Percentiles rank a stretch among this genome's conserved stretches.
Conservation (phyloP, 495 filamentous ascomycete species). For the Parathielavia hyrcaniae region DNA sequence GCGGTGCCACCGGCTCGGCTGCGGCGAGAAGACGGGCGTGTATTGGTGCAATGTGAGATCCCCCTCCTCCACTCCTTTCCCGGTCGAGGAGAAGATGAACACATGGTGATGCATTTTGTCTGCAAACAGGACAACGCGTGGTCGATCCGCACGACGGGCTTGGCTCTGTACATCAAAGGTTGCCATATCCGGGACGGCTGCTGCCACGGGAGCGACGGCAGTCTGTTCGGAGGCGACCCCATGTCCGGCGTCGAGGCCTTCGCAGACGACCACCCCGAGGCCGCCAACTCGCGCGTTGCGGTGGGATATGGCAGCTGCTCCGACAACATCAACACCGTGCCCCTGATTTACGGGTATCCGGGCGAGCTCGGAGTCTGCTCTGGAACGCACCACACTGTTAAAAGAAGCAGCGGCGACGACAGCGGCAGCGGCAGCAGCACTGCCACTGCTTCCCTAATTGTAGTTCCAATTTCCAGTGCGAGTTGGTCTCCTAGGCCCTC, state of each 20-base stretch:
- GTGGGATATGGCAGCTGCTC: conserved; percentile 3
- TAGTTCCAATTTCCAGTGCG: too few species aligned
- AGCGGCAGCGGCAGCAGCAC: neutral
- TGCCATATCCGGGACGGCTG: neutral
- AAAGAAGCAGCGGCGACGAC: conserved; percentile 6
- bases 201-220: neutral
- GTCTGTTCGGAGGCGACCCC: neutral
- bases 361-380: neutral
- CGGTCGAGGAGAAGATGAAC: too few species aligned
- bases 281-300: neutral
- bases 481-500: too few species aligned
- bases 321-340: neutral
- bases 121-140: neutral
- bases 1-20: conserved; percentile 4
- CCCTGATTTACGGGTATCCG: neutral
- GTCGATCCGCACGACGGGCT: neutral
- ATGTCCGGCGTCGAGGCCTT: neutral
- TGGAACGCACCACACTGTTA: conserved; percentile 1
- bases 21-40: neutral
- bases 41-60: conserved; percentile 13
- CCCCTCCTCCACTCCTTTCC: neutral
- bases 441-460: neutral
- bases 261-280: conserved; percentile 2
- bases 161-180: neutral
- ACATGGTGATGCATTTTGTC: neutral